Evolutionary conservation across 257 asterid species (phyloP).

Genomic region (Nicotiana paniculata): DNA sequence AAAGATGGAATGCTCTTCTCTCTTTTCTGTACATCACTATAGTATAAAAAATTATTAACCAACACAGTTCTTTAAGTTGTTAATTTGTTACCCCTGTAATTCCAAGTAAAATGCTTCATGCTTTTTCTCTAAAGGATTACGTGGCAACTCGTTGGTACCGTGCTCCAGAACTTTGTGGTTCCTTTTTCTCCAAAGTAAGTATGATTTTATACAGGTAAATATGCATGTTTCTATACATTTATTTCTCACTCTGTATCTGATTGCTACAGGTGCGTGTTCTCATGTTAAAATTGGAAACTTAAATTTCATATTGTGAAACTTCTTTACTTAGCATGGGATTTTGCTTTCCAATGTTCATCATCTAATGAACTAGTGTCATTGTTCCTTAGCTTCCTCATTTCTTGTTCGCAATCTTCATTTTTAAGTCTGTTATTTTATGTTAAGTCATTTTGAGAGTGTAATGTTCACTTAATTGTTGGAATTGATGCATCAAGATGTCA

Average conservation of each 20-base stretch:
- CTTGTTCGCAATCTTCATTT: not conserved
- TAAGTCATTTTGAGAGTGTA: not conserved
- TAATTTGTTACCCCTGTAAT: slow-evolving; percentile 4
- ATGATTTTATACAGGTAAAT: slow-evolving; percentile 14
- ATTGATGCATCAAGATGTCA: not conserved
- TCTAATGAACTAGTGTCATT: not conserved
- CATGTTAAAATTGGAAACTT: not conserved
- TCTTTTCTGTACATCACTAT: not conserved
- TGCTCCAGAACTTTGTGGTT: slow-evolving; percentile 99
- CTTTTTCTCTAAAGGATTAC: slow-evolving; percentile 58
- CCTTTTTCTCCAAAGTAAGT: slow-evolving; percentile 92
- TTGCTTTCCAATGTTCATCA: not conserved
- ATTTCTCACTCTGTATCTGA: not conserved
- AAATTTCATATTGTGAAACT: not conserved
- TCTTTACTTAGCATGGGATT: not conserved
- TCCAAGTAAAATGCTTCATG: not conserved
- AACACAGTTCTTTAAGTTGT: not conserved
- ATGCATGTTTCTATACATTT: not conserved
- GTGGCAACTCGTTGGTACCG: slow-evolving; percentile 99
- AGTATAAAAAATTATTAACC: not conserved
- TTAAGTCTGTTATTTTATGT: no score
- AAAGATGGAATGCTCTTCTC: not conserved
- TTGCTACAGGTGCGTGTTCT: not conserved
- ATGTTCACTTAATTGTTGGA: not conserved
- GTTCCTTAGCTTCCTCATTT: not conserved